Conservation (phyloP, 2,329 filamentous ascomycete species). For the Leptographium procerum region DNA sequence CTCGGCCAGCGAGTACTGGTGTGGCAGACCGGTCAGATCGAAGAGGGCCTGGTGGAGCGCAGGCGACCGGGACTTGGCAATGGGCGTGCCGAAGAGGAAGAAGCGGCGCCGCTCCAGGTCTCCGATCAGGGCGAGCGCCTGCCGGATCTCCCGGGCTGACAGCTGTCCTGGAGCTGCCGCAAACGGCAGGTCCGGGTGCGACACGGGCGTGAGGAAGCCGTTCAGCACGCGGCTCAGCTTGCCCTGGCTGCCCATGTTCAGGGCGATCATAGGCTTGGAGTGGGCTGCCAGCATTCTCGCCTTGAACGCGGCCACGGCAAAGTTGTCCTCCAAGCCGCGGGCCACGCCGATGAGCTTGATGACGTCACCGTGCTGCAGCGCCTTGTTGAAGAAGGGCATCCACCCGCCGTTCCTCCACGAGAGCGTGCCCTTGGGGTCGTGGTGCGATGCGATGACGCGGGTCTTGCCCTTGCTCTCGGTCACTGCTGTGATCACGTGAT, state of each 20-base stretch:
- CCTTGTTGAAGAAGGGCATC: conserved; percentile 81
- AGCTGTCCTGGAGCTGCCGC: conserved; percentile 91
- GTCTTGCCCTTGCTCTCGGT: conserved; percentile 57
- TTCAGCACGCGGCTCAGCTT: conserved; percentile 88
- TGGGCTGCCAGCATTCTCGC: conserved; percentile 60
- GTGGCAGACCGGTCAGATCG: conserved; percentile 63
- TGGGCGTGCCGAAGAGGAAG: conserved; percentile 79
- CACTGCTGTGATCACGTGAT: conserved; percentile 60
- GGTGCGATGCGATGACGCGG: conserved; percentile 88
- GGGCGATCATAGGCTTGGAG: conserved; percentile 75
- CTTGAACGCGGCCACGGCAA: conserved; percentile 72
- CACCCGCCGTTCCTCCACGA: conserved; percentile 92
- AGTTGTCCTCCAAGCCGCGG: conserved; percentile 70
- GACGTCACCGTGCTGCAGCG: conserved; percentile 79
- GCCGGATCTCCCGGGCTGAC: conserved; percentile 78
- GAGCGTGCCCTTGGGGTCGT: conserved; percentile 67
- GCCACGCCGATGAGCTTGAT: conserved; percentile 90
- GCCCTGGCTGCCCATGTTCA: conserved; percentile 86
- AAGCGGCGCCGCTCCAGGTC: conserved; percentile 67
- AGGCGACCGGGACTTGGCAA: conserved; percentile 73
- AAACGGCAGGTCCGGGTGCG: conserved; percentile 78
- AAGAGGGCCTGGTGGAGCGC: conserved; percentile 86
- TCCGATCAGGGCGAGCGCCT: conserved; percentile 65
- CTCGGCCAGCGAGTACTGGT: conserved; percentile 68
- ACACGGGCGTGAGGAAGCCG: conserved; percentile 86